Conservation (phyloP, 169 alveolate species). For the Cryptosporidium muris region DNA sequence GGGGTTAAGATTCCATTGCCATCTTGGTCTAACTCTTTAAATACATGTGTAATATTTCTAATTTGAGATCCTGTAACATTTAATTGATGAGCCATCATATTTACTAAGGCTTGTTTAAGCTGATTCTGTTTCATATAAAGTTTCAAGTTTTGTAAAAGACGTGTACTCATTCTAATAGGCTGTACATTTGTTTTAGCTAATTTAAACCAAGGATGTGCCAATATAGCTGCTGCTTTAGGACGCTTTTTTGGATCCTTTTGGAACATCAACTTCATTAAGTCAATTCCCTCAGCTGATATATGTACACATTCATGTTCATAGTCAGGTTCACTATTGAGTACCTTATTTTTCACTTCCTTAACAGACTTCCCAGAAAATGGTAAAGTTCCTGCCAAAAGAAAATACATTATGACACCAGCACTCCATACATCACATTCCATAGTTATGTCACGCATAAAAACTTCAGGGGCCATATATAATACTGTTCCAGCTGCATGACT, state of each 20-base stretch:
- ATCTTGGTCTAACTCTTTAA: constrained; percentile 74
- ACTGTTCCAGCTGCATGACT: constrained; percentile 91
- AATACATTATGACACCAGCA: constrained; percentile 89
- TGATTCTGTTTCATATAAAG: constrained; percentile 75
- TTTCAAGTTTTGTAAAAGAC: constrained; percentile 72
- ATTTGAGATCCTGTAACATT: constrained; percentile 76
- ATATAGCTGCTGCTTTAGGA: constrained; percentile 78
- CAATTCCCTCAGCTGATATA: constrained; percentile 80
- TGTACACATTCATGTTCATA: constrained; percentile 79
- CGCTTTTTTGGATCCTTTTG: constrained; percentile 78
- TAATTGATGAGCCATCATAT: constrained; percentile 79
- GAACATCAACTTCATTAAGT: constrained; percentile 78
- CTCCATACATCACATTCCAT: constrained; percentile 90
- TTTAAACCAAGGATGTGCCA: constrained; percentile 80
- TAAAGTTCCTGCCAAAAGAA: constrained; percentile 87
- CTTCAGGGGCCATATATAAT: constrained; percentile 92
- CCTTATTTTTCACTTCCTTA: constrained; percentile 73
- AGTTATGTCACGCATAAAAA: constrained; percentile 79
- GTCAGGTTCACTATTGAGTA: constrained; percentile 71
- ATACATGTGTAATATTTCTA: constrained; percentile 72
- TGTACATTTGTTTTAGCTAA: constrained; percentile 64
- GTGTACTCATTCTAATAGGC: constrained; percentile 26
- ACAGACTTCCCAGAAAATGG: constrained; percentile 85
- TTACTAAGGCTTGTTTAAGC: constrained; percentile 76
- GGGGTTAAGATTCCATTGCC: constrained; percentile 75